These are phyloP conservation scores for Stevia rebaudiana DNA, from an alignment of 140 eudicot genomes.

Conservation along the genomic window DNA sequence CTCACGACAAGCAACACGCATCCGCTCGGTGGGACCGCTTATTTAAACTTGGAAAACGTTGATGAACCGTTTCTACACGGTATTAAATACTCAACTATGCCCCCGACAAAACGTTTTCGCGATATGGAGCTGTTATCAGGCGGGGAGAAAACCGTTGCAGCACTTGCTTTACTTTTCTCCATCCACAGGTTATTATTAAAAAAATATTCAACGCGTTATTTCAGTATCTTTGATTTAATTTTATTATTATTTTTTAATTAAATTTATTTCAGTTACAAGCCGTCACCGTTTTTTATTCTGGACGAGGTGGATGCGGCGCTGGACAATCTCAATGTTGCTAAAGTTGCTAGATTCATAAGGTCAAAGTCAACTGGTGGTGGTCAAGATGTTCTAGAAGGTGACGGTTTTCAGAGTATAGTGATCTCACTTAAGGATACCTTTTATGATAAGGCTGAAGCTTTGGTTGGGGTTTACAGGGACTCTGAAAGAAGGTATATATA, in stretches of 20 bases:
- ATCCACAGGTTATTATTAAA: constrained; percentile 99
- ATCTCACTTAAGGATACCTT: constrained; percentile 93
- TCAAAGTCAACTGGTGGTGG: constrained; percentile 75
- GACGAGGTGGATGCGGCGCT: constrained; percentile 99
- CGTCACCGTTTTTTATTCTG: constrained; percentile 93
- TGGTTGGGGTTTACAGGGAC: constrained; percentile 95
- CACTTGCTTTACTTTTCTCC: constrained; percentile 89
- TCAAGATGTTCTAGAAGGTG: constrained; percentile 49
- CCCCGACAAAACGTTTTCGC: constrained; percentile 96
- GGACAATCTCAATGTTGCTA: constrained; percentile 88
- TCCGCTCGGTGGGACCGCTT: constrained; percentile 94
- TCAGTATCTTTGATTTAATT: neutral
- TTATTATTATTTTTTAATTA: neutral
- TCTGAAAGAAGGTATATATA: constrained; percentile 68
- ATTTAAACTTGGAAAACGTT: constrained; percentile 74
- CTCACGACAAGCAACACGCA: constrained; percentile 83
- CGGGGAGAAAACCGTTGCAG: constrained; percentile 99
- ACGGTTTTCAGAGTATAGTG: constrained; percentile 92
- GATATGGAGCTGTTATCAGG: constrained; percentile 98
- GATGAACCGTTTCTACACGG: constrained; percentile 96
- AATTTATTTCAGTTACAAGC: constrained; percentile 57
- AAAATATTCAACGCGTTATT: neutral
- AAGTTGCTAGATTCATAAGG: constrained; percentile 92
- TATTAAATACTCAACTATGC: constrained; percentile 90
- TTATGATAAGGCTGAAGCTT: constrained; percentile 95